These are phyloP conservation scores for Hebeloma cylindrosporum DNA, from an alignment of 768 basidiomycete genomes.

Conservation along the genomic window DNA sequence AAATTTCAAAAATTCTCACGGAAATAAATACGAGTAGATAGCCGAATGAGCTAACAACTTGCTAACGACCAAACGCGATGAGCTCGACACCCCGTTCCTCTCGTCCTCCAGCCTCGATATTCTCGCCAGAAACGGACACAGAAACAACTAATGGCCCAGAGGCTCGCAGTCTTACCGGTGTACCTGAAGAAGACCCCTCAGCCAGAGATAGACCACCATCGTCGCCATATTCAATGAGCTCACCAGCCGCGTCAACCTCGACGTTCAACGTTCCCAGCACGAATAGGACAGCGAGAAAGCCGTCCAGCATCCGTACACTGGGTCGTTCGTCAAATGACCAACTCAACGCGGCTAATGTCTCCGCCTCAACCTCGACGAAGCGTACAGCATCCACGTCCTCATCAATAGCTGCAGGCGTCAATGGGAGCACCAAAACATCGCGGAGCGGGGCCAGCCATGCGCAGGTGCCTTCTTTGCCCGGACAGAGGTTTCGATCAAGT, in stretches of 20 bases:
- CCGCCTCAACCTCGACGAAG: constrained; percentile 22
- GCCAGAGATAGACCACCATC: constrained; percentile 14
- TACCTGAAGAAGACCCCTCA: constrained; percentile 22
- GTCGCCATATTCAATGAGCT: too few relatives aligned
- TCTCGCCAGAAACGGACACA: constrained; percentile 6
- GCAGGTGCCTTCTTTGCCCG: constrained; percentile 3
- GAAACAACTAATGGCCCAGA: constrained; percentile 12
- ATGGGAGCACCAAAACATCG: constrained; percentile 11
- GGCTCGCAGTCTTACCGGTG: constrained; percentile 20
- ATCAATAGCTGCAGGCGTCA: constrained; percentile 11
- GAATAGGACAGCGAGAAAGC: constrained; percentile 18
- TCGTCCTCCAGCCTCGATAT: constrained; percentile 13
- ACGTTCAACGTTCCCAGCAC: constrained; percentile 11
- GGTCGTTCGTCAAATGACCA: constrained; percentile 28
- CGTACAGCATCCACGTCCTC: constrained; percentile 19
- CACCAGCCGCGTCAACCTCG: constrained; percentile 20
- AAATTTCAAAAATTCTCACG: constrained; percentile 11
- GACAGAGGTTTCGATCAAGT: constrained; percentile 25
- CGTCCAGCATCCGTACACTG: constrained; percentile 37
- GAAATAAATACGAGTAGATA: constrained; percentile 6
- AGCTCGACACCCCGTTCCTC: constrained; percentile 9
- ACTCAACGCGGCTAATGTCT: constrained; percentile 10
- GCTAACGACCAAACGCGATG: constrained; percentile 8
- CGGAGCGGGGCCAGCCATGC: constrained; percentile 10
- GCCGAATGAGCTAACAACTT: too few relatives aligned